Evolutionary conservation across 177 flowering plant species (phyloP), one percentile per base, ranked within the genome.

Genomic region (Telopea speciosissima): DNA sequence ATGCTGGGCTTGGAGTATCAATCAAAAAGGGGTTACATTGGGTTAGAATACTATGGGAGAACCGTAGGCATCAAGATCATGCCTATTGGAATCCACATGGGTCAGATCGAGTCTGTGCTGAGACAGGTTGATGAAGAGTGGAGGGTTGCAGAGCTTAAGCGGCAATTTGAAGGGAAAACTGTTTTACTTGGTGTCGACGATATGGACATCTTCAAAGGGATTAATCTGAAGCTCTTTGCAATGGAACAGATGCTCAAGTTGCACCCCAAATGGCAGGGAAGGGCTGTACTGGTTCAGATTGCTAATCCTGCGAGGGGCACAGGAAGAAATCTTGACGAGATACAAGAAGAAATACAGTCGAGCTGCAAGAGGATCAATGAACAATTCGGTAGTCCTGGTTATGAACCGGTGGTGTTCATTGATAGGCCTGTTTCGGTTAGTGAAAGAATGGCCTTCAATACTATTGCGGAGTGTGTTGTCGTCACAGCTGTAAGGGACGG

Each of bases 401-500:
- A 89, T 75, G 78, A 85, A 54, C 93, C 93, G 6, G 75, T 89
- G 14, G 76, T 87, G 31, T 78, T 82, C 63, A 83, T 87, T 70
- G 85, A 89, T 45, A 77, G 74, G 24, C 76, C 87, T 13, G 78
- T 89, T 74, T 76, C 89, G 8, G 64, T 82, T 28, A 79, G 80
- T 77, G 93, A 87, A 79, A 80, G 81, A 70, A 72, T 83, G 77
- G 88, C 91, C 23, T 89, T 80, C 68, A 86, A 85, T 70, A 79
- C 78, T 16, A 80, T 83, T 75, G 93, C 93, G 25, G 93, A 86
- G 77, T 89, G 93, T 78, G 89, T 86, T 61, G 88, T 86, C 61
- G 93, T 89, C 40, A 87, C 91, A 17, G 93, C 93, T 59, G 91
- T 87, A 7, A 81, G 93, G 75, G 93, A 89, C 76, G 93, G 93